Evolutionary conservation across 2,329 filamentous ascomycete species (phyloP), one percentile per base, ranked within the genome.

Genomic region (Verticillium albo-atrum): DNA sequence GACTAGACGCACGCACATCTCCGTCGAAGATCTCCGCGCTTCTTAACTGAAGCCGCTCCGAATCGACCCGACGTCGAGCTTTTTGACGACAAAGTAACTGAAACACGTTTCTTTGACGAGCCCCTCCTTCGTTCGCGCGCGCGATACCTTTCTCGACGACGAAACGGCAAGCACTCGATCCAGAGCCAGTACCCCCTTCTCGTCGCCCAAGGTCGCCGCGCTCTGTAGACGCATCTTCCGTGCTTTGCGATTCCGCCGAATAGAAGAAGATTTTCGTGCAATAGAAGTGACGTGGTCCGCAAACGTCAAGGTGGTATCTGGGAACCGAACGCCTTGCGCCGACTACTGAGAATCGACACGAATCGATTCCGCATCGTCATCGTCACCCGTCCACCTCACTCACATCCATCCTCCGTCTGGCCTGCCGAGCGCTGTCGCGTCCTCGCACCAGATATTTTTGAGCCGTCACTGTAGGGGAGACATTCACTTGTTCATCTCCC

Each of bases 401-500:
- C n/a, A n/a, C n/a, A 32, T 32, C 30, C 30, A 9, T 47, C 42
- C 42, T 23, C 25, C 42, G n/a, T 47, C 42, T 47, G 42, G n/a
- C 42, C 20, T 47, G 42, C 20, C 20, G 20, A 47, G 20, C 42
- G 42, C 42, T 23, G 1, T 23, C 42, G 42, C 42, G 42, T 20
- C n/a, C 10, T 1, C n/a, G 42, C 42, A 47, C 10, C 42, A n/a
- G 42, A 25, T 37, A 37, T 47, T 51, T 51, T 66, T 69, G 72
- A 72, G 71, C 76, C 75, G 70, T 63, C 64, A 66, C 72, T 77
- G 76, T 79, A 80, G 91, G 92, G 90, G 92, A 96, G 89, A 92
- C 92, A 96, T 97, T 97, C 77, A 89, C 75, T 97, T 96, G 92
- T 96, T 92, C 81, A 90, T 96, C 92, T 96, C 92, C 90, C 85